These are phyloP conservation scores for Cyanodermella asteris DNA, from an alignment of 2,329 filamentous ascomycete genomes.

Conservation along the genomic window DNA sequence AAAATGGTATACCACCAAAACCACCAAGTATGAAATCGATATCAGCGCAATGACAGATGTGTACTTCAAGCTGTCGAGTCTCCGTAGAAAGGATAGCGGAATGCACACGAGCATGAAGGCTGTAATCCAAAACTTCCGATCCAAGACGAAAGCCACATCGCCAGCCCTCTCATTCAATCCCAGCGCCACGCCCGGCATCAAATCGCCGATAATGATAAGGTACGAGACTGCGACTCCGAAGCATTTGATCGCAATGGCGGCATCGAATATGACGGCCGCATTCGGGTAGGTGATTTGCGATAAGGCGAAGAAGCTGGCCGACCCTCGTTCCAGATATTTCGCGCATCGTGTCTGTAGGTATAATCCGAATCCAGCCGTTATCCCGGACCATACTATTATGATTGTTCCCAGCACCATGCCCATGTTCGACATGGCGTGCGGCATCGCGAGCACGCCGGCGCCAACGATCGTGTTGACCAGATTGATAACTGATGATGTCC, in stretches of 20 bases:
- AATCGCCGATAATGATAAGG: constrained; percentile 91
- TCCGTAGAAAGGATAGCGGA: constrained; percentile 73
- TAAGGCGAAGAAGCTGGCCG: constrained; percentile 83
- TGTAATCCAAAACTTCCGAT: constrained; percentile 93
- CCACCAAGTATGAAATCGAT: constrained; percentile 82
- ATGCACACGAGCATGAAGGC: constrained; percentile 70
- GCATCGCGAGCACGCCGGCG: constrained; percentile 85
- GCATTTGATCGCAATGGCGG: constrained; percentile 90
- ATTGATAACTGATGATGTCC: constrained; percentile 82
- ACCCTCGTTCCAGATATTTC: constrained; percentile 73
- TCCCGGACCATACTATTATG: constrained; percentile 76
- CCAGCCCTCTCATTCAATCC: constrained; percentile 50
- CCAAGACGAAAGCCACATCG: constrained; percentile 52
- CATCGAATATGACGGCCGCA: constrained; percentile 83
- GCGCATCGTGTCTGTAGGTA: constrained; percentile 90
- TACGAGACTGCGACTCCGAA: constrained; percentile 96
- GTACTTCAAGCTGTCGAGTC: constrained; percentile 90
- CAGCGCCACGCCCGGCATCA: constrained; percentile 84
- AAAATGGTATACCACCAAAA: constrained; percentile 87
- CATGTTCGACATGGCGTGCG: constrained; percentile 87
- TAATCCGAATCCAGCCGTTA: constrained; percentile 75
- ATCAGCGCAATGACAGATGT: constrained; percentile 79
- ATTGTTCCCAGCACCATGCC: constrained; percentile 67
- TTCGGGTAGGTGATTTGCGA: constrained; percentile 95
- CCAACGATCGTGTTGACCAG: constrained; percentile 93